Evolutionary conservation across 805 yeast genomes (phyloP).

Genomic region (Sugiyamaella qingdaonensis): DNA sequence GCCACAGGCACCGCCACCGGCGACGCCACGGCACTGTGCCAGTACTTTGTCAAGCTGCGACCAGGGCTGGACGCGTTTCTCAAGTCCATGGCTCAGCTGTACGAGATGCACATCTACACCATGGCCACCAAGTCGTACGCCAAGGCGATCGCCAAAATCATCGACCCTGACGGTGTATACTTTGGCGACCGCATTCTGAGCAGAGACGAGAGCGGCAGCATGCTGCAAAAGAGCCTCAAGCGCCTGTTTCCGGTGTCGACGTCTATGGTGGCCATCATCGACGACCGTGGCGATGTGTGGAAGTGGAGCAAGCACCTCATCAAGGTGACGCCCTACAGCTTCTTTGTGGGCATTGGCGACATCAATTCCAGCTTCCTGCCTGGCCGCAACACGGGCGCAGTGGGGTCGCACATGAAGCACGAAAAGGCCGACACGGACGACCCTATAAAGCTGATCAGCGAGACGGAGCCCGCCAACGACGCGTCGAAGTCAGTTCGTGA

Average conservation of each 20-base stretch:
- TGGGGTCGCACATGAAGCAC: constrained; percentile 24
- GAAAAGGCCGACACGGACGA: constrained; percentile 1
- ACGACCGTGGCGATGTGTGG: constrained; percentile 99
- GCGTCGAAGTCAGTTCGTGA: constrained; percentile 25
- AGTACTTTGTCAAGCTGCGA: constrained; percentile 89
- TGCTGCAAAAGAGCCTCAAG: constrained; percentile 82
- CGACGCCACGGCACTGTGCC: constrained; percentile 39
- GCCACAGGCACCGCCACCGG: background rate
- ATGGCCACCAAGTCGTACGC: constrained; percentile 98
- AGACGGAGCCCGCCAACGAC: background rate
- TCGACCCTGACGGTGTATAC: constrained; percentile 81
- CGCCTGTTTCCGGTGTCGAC: constrained; percentile 93
- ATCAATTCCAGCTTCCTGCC: constrained; percentile 91
- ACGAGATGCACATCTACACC: constrained; percentile 92
- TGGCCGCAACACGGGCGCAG: constrained; percentile 45
- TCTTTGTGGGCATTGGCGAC: constrained; percentile 96
- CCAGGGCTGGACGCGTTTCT: constrained; percentile 82
- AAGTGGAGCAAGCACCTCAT: constrained; percentile 90
- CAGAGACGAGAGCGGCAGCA: constrained; percentile 90
- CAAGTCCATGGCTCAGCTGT: constrained; percentile 54
- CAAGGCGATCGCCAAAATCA: constrained; percentile 76
- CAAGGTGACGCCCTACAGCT: constrained; percentile 92
- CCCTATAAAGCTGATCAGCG: background rate
- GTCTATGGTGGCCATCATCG: constrained; percentile 92
- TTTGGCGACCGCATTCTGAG: constrained; percentile 91